phyloP scores from a whole-genome alignment of 2,329 filamentous ascomycete genomes.

The Diaporthe nobilis region DNA sequence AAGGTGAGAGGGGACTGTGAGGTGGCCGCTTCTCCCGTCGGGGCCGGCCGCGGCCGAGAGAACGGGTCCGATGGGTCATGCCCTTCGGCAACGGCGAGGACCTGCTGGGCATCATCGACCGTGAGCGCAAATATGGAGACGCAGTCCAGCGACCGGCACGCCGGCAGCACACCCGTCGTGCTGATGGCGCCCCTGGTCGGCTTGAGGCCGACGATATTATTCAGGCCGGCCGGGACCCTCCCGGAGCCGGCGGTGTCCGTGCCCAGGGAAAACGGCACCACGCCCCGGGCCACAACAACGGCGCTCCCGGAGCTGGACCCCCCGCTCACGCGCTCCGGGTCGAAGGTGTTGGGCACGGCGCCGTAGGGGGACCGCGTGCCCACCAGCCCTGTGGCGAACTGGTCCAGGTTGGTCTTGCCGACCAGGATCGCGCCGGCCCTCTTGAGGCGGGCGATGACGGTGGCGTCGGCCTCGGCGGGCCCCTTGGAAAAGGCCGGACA shows the following conservation, averaged over 20 bases:
- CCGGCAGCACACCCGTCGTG: background rate
- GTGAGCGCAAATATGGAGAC: background rate
- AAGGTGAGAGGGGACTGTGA: background rate
- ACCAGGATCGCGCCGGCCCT: background rate
- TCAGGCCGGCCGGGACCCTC: background rate
- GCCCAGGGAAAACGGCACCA: background rate
- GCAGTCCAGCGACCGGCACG: background rate
- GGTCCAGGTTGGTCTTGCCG: background rate
- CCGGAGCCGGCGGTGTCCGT: background rate
- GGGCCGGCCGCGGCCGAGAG: background rate
- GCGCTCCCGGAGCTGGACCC: background rate
- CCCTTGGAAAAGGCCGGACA: background rate
- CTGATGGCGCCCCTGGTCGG: background rate
- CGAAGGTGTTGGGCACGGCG: background rate
- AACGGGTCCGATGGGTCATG: background rate
- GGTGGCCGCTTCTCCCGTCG: background rate
- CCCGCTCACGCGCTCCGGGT: background rate
- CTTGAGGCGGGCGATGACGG: background rate
- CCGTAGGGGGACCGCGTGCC: background rate
- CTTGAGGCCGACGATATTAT: background rate
- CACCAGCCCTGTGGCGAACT: background rate
- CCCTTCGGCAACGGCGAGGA: background rate
- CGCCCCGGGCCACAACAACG: background rate
- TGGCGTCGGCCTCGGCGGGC: background rate
- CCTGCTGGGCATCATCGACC: background rate